Conservation (phyloP, 2,329 filamentous ascomycete genomes). For the Mariannaea sp. region DNA sequence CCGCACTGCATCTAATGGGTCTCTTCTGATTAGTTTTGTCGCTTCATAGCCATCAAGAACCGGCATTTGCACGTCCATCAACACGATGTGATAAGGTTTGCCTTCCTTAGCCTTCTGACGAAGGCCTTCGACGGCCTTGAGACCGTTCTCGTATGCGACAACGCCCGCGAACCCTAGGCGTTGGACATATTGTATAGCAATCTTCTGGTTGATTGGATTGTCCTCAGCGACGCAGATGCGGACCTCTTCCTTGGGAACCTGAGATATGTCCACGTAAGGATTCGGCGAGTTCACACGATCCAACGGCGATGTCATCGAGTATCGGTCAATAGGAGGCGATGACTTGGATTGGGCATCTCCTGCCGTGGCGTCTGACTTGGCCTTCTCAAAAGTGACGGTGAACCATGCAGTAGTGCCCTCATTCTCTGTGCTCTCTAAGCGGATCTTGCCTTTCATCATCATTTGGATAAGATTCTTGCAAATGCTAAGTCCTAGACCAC, state of each 20-base stretch:
- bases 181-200: conserved; percentile 87
- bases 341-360: conserved; percentile 55
- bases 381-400: conserved; percentile 84
- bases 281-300: conserved; percentile 48
- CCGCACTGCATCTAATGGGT: conserved; percentile 75
- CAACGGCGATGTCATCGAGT: conserved; percentile 38
- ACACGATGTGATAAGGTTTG: conserved; percentile 81
- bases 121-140: conserved; percentile 86
- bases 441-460: conserved; percentile 86
- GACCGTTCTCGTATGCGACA: conserved; percentile 87
- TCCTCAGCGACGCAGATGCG: conserved; percentile 94
- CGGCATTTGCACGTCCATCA: conserved; percentile 98
- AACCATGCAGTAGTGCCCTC: conserved; percentile 77
- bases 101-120: conserved; percentile 72
- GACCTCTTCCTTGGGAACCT: conserved; percentile 75
- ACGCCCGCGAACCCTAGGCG: conserved; percentile 81
- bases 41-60: conserved; percentile 92
- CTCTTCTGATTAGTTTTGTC: conserved; percentile 79
- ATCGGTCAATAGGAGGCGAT: conserved; percentile 44
- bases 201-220: conserved; percentile 92
- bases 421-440: conserved; percentile 76
- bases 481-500: conserved; percentile 87
- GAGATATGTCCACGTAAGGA: conserved; percentile 68
- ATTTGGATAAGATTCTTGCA: conserved; percentile 94
- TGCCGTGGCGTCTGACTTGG: conserved; percentile 63